A percentile compares a stretch with the other conserved stretches of the same genome.
Evolutionary conservation across 441 rosid species (phyloP).

Genomic region (Adansonia gregorii): DNA sequence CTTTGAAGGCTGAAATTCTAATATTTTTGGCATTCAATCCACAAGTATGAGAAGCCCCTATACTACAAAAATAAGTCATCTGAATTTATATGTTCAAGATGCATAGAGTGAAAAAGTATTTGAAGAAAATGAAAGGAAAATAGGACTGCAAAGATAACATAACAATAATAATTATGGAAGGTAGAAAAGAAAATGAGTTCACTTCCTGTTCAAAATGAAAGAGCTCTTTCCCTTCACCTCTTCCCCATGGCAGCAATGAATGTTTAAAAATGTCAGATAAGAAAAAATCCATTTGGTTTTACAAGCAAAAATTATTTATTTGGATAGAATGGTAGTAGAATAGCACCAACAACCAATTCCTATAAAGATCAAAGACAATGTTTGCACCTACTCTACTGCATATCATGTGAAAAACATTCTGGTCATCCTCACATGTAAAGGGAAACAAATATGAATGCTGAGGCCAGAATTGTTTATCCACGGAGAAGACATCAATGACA

Average conservation of each 20-base stretch:
- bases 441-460: not conserved
- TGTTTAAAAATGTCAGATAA: not conserved
- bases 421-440: not conserved
- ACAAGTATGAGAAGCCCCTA: constrained; percentile 47
- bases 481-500: not conserved
- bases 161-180: not conserved
- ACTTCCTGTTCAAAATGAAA: not conserved
- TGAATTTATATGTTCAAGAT: constrained; percentile 27
- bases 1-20: constrained; percentile 77
- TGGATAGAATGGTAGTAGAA: not conserved
- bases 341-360: not conserved
- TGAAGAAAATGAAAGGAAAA: constrained; percentile 28
- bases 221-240: not conserved
- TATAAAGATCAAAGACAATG: not conserved
- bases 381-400: not conserved
- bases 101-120: not conserved
- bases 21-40: constrained; percentile 56
- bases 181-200: constrained; percentile 6
- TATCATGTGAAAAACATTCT: not conserved
- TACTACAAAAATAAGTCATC: constrained; percentile 56
- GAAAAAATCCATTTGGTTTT: not conserved
- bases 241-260: not conserved
- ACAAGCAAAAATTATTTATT: not conserved
- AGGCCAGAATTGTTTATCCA: not conserved
- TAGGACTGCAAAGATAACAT: not conserved